These are phyloP conservation scores for Ganoderma sinense DNA, from an alignment of 1,284 basidiomycete species.

Conservation along the genomic window DNA sequence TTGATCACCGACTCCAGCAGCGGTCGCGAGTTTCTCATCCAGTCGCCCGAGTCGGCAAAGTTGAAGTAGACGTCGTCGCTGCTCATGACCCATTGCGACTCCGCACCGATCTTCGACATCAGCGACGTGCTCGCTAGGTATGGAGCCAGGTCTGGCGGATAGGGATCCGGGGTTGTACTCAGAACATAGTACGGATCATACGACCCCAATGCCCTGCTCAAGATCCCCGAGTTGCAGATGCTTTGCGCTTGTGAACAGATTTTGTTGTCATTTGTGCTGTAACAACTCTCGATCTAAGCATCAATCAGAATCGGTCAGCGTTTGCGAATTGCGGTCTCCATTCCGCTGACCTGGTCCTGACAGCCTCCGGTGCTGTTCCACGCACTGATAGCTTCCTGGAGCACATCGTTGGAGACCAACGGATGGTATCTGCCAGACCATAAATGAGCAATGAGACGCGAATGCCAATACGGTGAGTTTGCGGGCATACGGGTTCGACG, in stretches of 20 bases:
- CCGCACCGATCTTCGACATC: conserved; percentile 55
- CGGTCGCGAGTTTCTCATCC: conserved; percentile 67
- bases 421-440: conserved; percentile 51
- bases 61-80: conserved; percentile 59
- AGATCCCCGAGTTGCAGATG: conserved; percentile 62
- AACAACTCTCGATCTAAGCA: conserved; percentile 56
- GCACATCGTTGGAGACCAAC: conserved; percentile 50
- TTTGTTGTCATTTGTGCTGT: conserved; percentile 52
- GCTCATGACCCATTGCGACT: conserved; percentile 54
- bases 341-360: conserved; percentile 47
- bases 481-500: conserved; percentile 51
- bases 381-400: conserved; percentile 50
- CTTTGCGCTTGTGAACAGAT: conserved; percentile 62
- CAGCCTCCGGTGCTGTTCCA: conserved; percentile 58
- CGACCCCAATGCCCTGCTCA: conserved; percentile 56
- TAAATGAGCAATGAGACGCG: neutral
- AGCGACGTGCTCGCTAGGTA: conserved; percentile 48
- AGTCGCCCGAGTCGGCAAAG: conserved; percentile 67
- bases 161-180: conserved; percentile 55
- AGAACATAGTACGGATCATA: conserved; percentile 62
- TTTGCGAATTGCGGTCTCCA: neutral
- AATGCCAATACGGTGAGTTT: neutral
- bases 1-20: conserved; percentile 66
- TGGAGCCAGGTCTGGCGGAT: conserved; percentile 57
- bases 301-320: neutral